A percentile compares a stretch with the other conserved stretches of the same genome.
These are phyloP conservation scores for Nothophaeocryptopus gaeumannii DNA, from an alignment of 2,329 filamentous ascomycete genomes.

Conservation along the genomic window DNA sequence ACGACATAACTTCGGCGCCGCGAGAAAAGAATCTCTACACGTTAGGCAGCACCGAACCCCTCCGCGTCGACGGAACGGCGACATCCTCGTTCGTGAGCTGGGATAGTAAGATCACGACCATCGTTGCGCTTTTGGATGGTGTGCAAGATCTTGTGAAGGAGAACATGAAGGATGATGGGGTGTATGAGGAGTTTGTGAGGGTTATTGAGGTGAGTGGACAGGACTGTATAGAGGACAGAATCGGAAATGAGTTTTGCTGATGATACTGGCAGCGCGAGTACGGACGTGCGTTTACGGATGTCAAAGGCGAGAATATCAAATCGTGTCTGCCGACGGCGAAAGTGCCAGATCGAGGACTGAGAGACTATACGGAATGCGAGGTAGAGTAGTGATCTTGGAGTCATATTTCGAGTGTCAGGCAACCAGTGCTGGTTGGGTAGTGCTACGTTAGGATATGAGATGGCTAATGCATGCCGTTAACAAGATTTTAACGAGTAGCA, in stretches of 20 bases:
- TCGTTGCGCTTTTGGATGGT: constrained; percentile 41
- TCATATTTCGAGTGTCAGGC: no score
- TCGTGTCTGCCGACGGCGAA: background rate
- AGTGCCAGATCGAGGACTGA: background rate
- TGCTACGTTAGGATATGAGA: no score
- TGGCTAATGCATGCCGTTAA: no score
- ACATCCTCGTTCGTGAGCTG: constrained; percentile 44
- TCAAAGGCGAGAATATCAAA: background rate
- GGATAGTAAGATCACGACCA: constrained; percentile 47
- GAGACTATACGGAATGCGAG: background rate
- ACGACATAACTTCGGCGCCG: constrained; percentile 41
- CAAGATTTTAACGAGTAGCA: no score
- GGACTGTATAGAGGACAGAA: no score
- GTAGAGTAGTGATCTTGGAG: no score
- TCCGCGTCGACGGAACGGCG: constrained; percentile 39
- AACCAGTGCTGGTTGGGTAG: no score
- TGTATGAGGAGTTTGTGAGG: background rate
- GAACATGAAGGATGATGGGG: background rate
- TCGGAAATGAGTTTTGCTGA: no score
- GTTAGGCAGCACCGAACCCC: constrained; percentile 46
- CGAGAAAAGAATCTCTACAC: constrained; percentile 42
- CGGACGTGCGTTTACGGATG: background rate
- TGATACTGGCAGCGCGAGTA: background rate
- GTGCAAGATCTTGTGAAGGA: constrained; percentile 37
- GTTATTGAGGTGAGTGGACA: background rate